These are phyloP conservation scores for Lasiosphaeris hirsuta DNA, from an alignment of 495 filamentous ascomycete species.

Conservation along the genomic window DNA sequence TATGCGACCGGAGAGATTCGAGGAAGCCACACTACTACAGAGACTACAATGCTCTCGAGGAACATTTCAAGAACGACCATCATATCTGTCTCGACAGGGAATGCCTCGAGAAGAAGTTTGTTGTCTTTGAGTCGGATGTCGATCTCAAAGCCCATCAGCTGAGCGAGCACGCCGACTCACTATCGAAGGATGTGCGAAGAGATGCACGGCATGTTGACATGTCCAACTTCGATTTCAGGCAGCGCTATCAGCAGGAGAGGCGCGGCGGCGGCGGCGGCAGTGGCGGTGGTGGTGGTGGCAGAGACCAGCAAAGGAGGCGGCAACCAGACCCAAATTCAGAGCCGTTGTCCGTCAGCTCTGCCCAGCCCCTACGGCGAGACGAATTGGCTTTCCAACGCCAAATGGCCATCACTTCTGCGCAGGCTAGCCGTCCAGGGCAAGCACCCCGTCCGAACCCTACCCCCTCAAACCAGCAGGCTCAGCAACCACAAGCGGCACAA, in stretches of 20 bases:
- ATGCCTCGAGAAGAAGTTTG: slow-evolving; percentile 93
- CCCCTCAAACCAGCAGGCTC: slow-evolving; percentile 48
- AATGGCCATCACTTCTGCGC: slow-evolving; percentile 83
- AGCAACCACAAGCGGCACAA: slow-evolving; percentile 18
- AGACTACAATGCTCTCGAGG: slow-evolving; percentile 77
- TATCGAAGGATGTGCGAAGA: slow-evolving; percentile 69
- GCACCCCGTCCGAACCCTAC: background rate
- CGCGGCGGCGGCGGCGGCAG: slow-evolving; percentile 52
- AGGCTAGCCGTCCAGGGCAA: slow-evolving; percentile 30
- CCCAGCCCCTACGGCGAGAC: slow-evolving; percentile 78
- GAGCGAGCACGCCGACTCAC: slow-evolving; percentile 30
- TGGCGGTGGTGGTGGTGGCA: slow-evolving; percentile 36
- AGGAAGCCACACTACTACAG: slow-evolving; percentile 80
- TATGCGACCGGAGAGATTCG: slow-evolving; percentile 76
- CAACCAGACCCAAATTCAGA: slow-evolving; percentile 68
- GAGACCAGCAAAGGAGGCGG: slow-evolving; percentile 41
- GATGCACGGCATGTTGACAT: slow-evolving; percentile 87
- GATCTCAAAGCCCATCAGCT: slow-evolving; percentile 66
- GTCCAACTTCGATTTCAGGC: slow-evolving; percentile 74
- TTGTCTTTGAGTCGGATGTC: slow-evolving; percentile 93
- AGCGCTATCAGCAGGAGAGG: slow-evolving; percentile 62
- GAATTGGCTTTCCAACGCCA: slow-evolving; percentile 91
- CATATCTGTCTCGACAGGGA: slow-evolving; percentile 80
- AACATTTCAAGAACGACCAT: slow-evolving; percentile 84
- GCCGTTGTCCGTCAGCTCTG: slow-evolving; percentile 69